phyloP scores from a whole-genome alignment of 1,284 basidiomycete genomes.

The Afroboletus lepidellus region DNA sequence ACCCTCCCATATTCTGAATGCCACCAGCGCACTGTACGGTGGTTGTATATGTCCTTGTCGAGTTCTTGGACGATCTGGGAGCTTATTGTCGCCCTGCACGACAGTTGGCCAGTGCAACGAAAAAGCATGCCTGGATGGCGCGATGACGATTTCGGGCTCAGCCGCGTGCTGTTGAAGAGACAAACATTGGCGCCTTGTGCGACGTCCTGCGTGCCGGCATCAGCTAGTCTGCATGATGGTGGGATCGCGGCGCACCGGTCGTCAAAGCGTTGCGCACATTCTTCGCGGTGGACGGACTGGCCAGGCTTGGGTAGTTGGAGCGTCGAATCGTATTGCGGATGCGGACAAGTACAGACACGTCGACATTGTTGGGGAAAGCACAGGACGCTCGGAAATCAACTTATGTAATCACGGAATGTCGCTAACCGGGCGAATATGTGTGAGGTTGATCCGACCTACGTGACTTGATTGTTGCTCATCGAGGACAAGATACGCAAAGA shows the following conservation, averaged over 20 bases:
- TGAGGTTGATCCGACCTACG: too few relatives aligned
- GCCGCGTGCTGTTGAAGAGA: constrained; percentile 91
- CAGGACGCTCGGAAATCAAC: too few relatives aligned
- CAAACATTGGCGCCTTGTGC: constrained; percentile 87
- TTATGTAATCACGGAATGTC: too few relatives aligned
- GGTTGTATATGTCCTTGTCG: constrained; percentile 88
- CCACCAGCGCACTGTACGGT: constrained; percentile 68
- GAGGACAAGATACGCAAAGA: too few relatives aligned
- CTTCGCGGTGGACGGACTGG: constrained; percentile 75
- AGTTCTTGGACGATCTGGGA: constrained; percentile 80
- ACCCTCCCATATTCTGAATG: too few relatives aligned
- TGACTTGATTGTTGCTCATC: too few relatives aligned
- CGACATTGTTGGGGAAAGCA: too few relatives aligned
- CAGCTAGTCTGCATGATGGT: background rate
- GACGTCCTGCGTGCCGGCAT: constrained; percentile 51
- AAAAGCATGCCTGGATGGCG: constrained; percentile 73
- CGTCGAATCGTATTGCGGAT: too few relatives aligned
- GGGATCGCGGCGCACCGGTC: constrained; percentile 63
- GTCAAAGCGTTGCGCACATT: constrained; percentile 97
- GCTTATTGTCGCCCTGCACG: constrained; percentile 65
- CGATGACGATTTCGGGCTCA: constrained; percentile 59
- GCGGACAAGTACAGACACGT: too few relatives aligned
- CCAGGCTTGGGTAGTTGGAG: constrained; percentile 41
- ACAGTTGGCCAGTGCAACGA: constrained; percentile 60
- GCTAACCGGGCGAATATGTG: too few relatives aligned